A percentile compares a stretch with the other conserved stretches of the same genome.
These are phyloP conservation scores for Arachis hypogaea DNA, from an alignment of 306 rosid species.

Conservation along the genomic window DNA sequence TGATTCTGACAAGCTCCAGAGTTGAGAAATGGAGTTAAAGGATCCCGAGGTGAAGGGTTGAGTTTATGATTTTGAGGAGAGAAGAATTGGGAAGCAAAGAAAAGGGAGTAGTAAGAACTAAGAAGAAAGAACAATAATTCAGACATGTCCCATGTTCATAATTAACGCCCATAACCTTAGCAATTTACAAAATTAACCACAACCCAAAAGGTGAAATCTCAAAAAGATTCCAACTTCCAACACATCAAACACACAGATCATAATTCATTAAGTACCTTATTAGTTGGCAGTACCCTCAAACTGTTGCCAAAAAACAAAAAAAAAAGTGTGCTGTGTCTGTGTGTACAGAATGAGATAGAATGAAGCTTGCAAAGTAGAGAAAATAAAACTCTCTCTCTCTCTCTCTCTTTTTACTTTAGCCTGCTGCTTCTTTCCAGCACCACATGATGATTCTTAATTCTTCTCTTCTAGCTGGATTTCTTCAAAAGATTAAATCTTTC, in stretches of 20 bases:
- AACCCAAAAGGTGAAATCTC: slow-evolving; percentile 27
- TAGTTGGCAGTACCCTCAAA: slow-evolving; percentile 36
- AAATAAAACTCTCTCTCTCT: slow-evolving; percentile 25
- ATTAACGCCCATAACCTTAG: slow-evolving; percentile 32
- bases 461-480: slow-evolving; percentile 28
- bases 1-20: slow-evolving; percentile 33
- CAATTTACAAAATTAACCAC: slow-evolving; percentile 20
- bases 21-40: slow-evolving; percentile 27
- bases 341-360: slow-evolving; percentile 25
- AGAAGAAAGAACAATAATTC: slow-evolving; percentile 26
- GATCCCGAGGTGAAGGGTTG: slow-evolving; percentile 49
- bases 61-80: slow-evolving; percentile 27
- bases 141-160: slow-evolving; percentile 31
- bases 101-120: background rate
- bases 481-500: slow-evolving; percentile 18
- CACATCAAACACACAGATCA: slow-evolving; percentile 33
- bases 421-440: slow-evolving; percentile 53
- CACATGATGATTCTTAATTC: slow-evolving; percentile 45
- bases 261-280: slow-evolving; percentile 39
- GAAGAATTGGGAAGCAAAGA: slow-evolving; percentile 33
- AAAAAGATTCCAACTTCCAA: slow-evolving; percentile 5
- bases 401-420: slow-evolving; percentile 32
- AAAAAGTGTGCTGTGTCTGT: slow-evolving; percentile 21
- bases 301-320: slow-evolving; percentile 1
- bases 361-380: slow-evolving; percentile 7